Percentiles rank a stretch among this genome's conserved stretches.
phyloP scores from a whole-genome alignment of 306 rosid species.

The Clitoria ternatea region DNA sequence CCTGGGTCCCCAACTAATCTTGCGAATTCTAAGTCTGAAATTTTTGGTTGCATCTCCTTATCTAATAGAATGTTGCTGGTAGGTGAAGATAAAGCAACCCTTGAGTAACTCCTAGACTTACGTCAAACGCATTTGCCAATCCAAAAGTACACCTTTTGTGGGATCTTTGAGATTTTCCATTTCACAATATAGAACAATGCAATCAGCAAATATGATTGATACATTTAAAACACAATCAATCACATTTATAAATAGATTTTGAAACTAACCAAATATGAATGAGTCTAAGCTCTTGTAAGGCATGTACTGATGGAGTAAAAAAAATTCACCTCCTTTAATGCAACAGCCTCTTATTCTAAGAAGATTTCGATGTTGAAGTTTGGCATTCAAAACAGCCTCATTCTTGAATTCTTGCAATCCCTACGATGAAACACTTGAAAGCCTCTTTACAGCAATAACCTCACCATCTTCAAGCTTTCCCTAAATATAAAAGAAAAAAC shows the following conservation, averaged over 20 bases:
- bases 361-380: conserved; percentile 49
- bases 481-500: neutral
- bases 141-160: conserved; percentile 1
- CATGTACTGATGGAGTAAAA: conserved; percentile 48
- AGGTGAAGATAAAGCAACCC: conserved; percentile 37
- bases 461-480: conserved; percentile 32
- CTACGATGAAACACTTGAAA: conserved; percentile 40
- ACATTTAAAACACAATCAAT: neutral
- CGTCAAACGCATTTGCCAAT: conserved; percentile 43
- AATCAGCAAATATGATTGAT: neutral
- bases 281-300: conserved; percentile 48
- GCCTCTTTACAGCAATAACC: conserved; percentile 45
- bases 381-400: conserved; percentile 43
- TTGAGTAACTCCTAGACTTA: conserved; percentile 32
- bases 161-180: conserved; percentile 23
- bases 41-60: conserved; percentile 34
- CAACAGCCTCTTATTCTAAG: conserved; percentile 46
- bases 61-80: conserved; percentile 36
- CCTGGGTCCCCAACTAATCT: conserved; percentile 36
- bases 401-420: conserved; percentile 49
- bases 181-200: neutral
- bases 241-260: neutral
- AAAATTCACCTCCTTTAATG: conserved; percentile 34
- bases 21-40: conserved; percentile 35
- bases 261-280: conserved; percentile 43